Conservation (phyloP, 495 filamentous ascomycete species). For the Aspergillus homomorphus region DNA sequence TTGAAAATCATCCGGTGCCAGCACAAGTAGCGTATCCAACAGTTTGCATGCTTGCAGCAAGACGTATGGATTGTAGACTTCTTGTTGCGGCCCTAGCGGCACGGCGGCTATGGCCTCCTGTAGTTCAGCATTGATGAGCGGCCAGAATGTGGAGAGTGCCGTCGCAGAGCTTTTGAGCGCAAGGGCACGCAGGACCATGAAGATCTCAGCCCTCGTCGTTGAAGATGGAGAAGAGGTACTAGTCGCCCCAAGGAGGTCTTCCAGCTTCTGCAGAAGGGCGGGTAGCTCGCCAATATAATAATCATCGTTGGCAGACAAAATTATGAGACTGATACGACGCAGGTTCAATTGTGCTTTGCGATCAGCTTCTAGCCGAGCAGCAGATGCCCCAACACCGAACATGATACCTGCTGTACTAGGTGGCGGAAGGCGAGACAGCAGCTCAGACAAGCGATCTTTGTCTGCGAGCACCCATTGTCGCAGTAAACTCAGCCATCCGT, state of each 20-base stretch:
- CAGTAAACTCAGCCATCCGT: conserved; percentile 77
- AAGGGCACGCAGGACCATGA: conserved; percentile 81
- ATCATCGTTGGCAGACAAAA: conserved; percentile 71
- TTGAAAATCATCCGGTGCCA: conserved; percentile 93
- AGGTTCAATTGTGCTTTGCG: conserved; percentile 90
- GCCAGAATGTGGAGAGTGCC: conserved; percentile 83
- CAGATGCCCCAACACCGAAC: conserved; percentile 93
- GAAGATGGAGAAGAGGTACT: conserved; percentile 88
- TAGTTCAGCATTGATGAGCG: conserved; percentile 81
- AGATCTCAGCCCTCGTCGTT: conserved; percentile 81
- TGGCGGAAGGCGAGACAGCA: conserved; percentile 71
- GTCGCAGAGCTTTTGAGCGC: conserved; percentile 70
- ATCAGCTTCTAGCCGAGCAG: conserved; percentile 91
- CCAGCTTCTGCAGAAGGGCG: conserved; percentile 73
- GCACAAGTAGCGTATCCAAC: conserved; percentile 77
- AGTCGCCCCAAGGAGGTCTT: conserved; percentile 84
- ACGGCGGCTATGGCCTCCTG: conserved; percentile 78
- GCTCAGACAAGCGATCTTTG: conserved; percentile 81
- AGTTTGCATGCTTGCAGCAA: conserved; percentile 91
- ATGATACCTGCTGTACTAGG: conserved; percentile 96
- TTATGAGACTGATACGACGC: conserved; percentile 70
- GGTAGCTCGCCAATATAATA: conserved; percentile 74
- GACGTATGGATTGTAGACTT: conserved; percentile 69
- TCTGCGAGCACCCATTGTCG: conserved; percentile 79
- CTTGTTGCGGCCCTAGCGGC: conserved; percentile 64